Evolutionary conservation across 2,329 filamentous ascomycete species (phyloP).

Genomic region (Achaetomium macrosporum): DNA sequence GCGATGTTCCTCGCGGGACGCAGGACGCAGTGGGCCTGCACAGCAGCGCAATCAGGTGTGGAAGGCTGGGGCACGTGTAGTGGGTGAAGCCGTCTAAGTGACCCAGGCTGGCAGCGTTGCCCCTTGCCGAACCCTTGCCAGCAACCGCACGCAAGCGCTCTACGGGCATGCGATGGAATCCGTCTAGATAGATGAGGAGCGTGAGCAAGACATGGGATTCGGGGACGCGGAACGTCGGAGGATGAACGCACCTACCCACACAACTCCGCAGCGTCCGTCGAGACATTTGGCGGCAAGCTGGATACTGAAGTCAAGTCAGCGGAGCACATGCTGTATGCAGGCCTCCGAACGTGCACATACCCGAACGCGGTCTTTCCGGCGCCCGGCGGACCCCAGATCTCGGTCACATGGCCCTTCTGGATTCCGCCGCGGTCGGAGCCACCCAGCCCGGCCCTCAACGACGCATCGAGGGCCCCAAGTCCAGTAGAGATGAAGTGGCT

Average conservation of each 20-base stretch:
- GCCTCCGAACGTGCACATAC: slow-evolving; percentile 42
- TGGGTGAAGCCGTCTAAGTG: slow-evolving; percentile 38
- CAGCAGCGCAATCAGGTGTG: slow-evolving; percentile 70
- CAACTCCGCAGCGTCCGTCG: slow-evolving; percentile 53
- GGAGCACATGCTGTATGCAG: neutral
- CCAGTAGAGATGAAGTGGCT: slow-evolving; percentile 52
- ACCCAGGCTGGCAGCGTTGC: slow-evolving; percentile 14
- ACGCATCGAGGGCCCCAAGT: slow-evolving; percentile 46
- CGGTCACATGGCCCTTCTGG: slow-evolving; percentile 70
- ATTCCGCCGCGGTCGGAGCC: slow-evolving; percentile 48
- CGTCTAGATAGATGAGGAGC: slow-evolving; percentile 31
- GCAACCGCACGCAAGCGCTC: slow-evolving; percentile 32
- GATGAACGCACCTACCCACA: slow-evolving; percentile 71
- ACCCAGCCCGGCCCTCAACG: slow-evolving; percentile 19
- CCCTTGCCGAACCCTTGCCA: slow-evolving; percentile 12
- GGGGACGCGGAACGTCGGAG: slow-evolving; percentile 12
- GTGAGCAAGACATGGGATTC: slow-evolving; percentile 4
- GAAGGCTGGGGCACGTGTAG: slow-evolving; percentile 53
- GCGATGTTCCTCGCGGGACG: slow-evolving; percentile 54
- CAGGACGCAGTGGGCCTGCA: slow-evolving; percentile 59
- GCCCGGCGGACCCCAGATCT: slow-evolving; percentile 83
- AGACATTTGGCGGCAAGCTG: slow-evolving; percentile 63
- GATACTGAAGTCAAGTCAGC: slow-evolving; percentile 46
- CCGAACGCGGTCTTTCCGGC: slow-evolving; percentile 79
- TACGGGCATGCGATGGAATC: slow-evolving; percentile 40